Conservation (phyloP, 2,329 filamentous ascomycete genomes). For the Fusarium domesticum region DNA sequence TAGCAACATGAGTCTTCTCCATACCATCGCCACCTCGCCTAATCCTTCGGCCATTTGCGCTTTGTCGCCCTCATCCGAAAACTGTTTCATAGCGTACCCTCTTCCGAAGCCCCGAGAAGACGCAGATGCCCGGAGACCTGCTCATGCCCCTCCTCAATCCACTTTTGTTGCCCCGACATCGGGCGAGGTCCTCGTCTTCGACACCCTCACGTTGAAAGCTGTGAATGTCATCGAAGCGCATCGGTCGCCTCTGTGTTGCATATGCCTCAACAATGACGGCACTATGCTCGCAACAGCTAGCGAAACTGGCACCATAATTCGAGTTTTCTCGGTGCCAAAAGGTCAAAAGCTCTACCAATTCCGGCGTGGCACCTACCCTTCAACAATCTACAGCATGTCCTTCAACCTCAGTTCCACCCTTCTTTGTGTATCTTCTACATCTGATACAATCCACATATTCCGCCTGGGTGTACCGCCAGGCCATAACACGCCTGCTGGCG, state of each 20-base stretch:
- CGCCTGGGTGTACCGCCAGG: conserved; percentile 60
- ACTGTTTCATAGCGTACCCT: conserved; percentile 93
- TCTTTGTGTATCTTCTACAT: conserved; percentile 91
- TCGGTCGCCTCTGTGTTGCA: conserved; percentile 83
- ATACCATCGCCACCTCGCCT: conserved; percentile 89
- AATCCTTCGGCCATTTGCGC: conserved; percentile 91
- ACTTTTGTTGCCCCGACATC: conserved; percentile 80
- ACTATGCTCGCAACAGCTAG: conserved; percentile 91
- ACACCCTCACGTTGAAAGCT: conserved; percentile 83
- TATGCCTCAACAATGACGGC: conserved; percentile 89
- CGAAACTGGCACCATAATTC: conserved; percentile 95
- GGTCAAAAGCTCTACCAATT: conserved; percentile 96
- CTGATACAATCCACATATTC: conserved; percentile 96
- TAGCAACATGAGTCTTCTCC: conserved; percentile 93
- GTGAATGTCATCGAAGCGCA: conserved; percentile 96
- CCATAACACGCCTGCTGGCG: conserved; percentile 35
- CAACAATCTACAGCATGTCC: conserved; percentile 96
- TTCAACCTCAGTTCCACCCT: conserved; percentile 94
- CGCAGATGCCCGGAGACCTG: conserved; percentile 56
- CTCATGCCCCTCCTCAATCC: conserved; percentile 79
- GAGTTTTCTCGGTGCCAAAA: conserved; percentile 87
- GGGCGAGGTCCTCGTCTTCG: conserved; percentile 90
- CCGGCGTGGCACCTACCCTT: conserved; percentile 89
- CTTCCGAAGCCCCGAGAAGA: conserved; percentile 71
- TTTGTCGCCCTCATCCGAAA: conserved; percentile 88